phyloP scores from a whole-genome alignment of 441 rosid genomes.

The Erodium texanum region DNA sequence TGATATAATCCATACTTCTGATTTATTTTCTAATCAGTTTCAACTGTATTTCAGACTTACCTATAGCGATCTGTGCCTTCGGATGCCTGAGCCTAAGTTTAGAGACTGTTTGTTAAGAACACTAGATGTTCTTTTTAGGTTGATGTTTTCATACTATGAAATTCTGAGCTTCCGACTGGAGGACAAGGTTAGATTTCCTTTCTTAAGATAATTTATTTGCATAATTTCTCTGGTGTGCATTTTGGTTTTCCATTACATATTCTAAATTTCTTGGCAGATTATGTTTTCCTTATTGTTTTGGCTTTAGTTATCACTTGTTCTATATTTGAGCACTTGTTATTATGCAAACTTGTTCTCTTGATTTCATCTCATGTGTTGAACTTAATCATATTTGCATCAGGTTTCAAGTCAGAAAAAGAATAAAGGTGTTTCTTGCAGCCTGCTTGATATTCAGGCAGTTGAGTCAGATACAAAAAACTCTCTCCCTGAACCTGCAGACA shows the following conservation, averaged over 20 bases:
- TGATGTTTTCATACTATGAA: constrained; percentile 80
- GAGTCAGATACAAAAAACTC: constrained; percentile 32
- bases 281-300: not conserved
- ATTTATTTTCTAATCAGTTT: constrained; percentile 26
- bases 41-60: constrained; percentile 68
- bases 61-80: constrained; percentile 94
- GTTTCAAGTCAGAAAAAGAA: constrained; percentile 33
- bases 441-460: constrained; percentile 33
- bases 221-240: constrained; percentile 4
- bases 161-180: constrained; percentile 74
- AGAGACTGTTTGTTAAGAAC: constrained; percentile 88
- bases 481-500: constrained; percentile 30
- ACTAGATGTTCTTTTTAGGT: constrained; percentile 66
- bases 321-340: constrained; percentile 2
- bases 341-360: constrained; percentile 6
- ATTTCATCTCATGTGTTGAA: constrained; percentile 1
- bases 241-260: constrained; percentile 6
- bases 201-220: constrained; percentile 11
- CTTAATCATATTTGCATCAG: constrained; percentile 20
- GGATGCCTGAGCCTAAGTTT: constrained; percentile 91
- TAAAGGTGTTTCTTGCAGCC: constrained; percentile 29
- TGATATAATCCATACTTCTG: constrained; percentile 15
- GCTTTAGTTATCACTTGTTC: not conserved
- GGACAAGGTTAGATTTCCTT: constrained; percentile 38
- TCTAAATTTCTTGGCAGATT: constrained; percentile 9